Evolutionary conservation across 2,329 filamentous ascomycete genomes (phyloP).

Genomic region (Venturia carpophila): DNA sequence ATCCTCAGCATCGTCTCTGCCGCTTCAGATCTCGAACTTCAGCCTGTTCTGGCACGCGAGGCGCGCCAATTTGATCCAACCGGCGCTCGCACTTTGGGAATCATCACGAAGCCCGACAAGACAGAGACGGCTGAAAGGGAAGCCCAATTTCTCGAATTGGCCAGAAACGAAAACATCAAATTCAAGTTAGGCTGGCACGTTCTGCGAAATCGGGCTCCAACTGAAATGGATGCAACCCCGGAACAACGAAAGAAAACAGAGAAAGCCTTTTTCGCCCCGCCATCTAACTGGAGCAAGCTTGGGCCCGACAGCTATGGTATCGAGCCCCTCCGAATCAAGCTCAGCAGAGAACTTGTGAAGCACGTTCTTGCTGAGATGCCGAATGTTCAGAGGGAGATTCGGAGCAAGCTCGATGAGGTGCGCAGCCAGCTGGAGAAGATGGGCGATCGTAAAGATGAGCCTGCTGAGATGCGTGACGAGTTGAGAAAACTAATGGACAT

Average conservation of each 20-base stretch:
- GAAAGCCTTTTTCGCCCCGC: slow-evolving; percentile 16
- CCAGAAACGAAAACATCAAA: slow-evolving; percentile 28
- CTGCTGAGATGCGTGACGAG: slow-evolving; percentile 17
- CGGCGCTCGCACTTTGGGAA: slow-evolving; percentile 34
- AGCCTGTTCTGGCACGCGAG: slow-evolving; percentile 27
- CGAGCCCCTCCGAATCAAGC: slow-evolving; percentile 17
- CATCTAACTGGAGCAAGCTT: slow-evolving; percentile 12
- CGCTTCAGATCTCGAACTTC: slow-evolving; percentile 34
- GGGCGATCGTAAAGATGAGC: slow-evolving; percentile 14
- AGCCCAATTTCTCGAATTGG: slow-evolving; percentile 25
- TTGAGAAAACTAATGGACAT: slow-evolving; percentile 15
- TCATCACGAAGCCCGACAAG: slow-evolving; percentile 39
- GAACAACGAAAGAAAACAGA: slow-evolving; percentile 26
- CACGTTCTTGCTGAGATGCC: slow-evolving; percentile 19
- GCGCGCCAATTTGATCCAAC: slow-evolving; percentile 27
- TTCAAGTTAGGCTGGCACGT: slow-evolving; percentile 34
- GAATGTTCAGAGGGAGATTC: slow-evolving; percentile 17
- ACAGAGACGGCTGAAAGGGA: slow-evolving; percentile 23
- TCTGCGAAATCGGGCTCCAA: slow-evolving; percentile 30
- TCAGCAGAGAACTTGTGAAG: slow-evolving; percentile 18
- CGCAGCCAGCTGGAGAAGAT: slow-evolving; percentile 12
- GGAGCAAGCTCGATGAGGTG: slow-evolving; percentile 11
- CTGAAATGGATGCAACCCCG: slow-evolving; percentile 21
- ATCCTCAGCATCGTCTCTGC: slow-evolving; percentile 41
- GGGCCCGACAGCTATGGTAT: slow-evolving; percentile 16